These are phyloP conservation scores for Globisporangium middletonii DNA, from an alignment of 352 stramenopile species.

Conservation along the genomic window DNA sequence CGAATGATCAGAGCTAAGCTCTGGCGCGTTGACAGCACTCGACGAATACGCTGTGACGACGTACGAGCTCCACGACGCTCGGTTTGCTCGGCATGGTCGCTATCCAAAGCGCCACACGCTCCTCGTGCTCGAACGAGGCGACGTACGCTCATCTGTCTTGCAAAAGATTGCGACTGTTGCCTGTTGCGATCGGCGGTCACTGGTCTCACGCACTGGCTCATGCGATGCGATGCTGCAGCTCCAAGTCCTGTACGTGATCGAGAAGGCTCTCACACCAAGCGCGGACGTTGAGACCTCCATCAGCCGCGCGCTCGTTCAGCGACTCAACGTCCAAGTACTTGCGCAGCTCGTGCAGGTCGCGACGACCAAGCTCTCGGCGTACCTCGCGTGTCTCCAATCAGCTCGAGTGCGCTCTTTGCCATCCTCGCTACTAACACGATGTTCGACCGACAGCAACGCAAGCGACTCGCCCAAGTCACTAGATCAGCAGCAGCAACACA, in stretches of 20 bases:
- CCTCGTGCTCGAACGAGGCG: constrained; percentile 21
- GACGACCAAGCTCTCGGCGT: background rate
- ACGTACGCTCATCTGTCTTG: constrained; percentile 14
- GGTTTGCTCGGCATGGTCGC: constrained; percentile 24
- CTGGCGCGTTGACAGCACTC: background rate
- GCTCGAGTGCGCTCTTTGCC: background rate
- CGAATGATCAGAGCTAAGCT: background rate
- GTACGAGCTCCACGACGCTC: constrained; percentile 29
- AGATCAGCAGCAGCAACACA: background rate
- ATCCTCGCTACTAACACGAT: too few species aligned
- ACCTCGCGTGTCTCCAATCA: background rate
- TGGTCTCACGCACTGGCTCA: background rate
- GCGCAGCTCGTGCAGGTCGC: constrained; percentile 1
- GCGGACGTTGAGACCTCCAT: background rate
- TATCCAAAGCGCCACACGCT: constrained; percentile 32
- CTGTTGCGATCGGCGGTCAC: background rate
- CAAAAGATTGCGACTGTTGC: background rate
- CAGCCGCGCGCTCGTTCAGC: background rate
- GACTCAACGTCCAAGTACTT: background rate
- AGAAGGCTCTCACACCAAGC: constrained; percentile 17
- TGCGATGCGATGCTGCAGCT: constrained; percentile 16
- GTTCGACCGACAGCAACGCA: background rate
- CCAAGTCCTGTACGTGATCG: constrained; percentile 29
- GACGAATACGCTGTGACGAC: constrained; percentile 4
- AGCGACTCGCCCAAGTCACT: background rate